Evolutionary conservation across 345 rosid species (phyloP).

Genomic region (Eucalyptus paniculata): DNA sequence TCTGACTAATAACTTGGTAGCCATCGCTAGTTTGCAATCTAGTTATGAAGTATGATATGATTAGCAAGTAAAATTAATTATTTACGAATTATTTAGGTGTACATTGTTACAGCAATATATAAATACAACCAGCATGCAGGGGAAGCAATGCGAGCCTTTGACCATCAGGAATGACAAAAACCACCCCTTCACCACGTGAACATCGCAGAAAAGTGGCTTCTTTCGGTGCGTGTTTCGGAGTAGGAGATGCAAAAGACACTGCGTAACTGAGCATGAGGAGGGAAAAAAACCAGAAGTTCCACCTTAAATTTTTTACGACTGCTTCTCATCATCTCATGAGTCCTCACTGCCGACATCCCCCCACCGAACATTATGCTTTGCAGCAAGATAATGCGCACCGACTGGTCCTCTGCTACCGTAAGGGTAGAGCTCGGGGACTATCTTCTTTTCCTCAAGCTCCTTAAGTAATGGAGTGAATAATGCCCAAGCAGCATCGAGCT

Average conservation of each 20-base stretch:
- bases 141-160: background rate
- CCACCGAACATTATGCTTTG: constrained; percentile 84
- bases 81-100: background rate
- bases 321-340: background rate
- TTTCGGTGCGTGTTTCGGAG: background rate
- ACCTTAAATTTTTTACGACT: background rate
- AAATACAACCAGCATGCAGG: background rate
- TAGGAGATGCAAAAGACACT: background rate
- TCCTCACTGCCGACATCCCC: constrained; percentile 61
- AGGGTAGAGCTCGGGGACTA: constrained; percentile 75
- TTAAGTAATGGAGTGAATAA: constrained; percentile 65
- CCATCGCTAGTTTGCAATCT: background rate
- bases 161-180: background rate
- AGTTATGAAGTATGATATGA: background rate
- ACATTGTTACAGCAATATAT: background rate
- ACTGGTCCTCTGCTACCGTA: constrained; percentile 90
- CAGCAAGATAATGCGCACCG: constrained; percentile 88
- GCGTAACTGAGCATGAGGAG: background rate
- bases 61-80: background rate
- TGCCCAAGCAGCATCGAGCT: constrained; percentile 84
- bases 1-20: background rate
- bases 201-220: background rate
- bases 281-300: background rate
- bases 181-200: background rate
- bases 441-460: constrained; percentile 58